These are phyloP conservation scores for Sisymbrium altissimum DNA, from an alignment of 345 rosid species.

Conservation along the genomic window DNA sequence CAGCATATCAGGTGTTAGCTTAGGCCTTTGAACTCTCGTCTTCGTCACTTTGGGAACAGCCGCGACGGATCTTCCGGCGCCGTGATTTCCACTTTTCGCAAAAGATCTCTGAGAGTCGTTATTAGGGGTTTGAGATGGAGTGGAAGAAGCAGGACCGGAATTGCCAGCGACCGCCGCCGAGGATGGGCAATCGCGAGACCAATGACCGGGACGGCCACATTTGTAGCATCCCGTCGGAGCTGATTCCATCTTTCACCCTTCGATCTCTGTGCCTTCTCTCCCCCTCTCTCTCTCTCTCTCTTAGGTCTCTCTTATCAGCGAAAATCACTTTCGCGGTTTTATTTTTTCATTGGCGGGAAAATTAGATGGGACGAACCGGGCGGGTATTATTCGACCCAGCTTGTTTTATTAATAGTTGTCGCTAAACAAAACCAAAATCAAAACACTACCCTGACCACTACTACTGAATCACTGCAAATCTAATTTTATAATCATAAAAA, in stretches of 20 bases:
- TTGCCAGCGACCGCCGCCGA: constrained; percentile 27
- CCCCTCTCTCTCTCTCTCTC: too few relatives aligned
- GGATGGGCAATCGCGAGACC: constrained; percentile 90
- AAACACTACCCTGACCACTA: too few relatives aligned
- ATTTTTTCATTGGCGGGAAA: constrained; percentile 20
- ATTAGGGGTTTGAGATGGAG: constrained; percentile 22
- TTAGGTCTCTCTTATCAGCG: constrained; percentile 17
- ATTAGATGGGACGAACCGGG: constrained; percentile 9
- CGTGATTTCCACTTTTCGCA: neutral
- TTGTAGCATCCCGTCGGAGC: constrained; percentile 91
- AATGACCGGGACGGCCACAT: constrained; percentile 97
- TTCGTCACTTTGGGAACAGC: constrained; percentile 20
- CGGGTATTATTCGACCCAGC: neutral
- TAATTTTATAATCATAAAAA: too few relatives aligned
- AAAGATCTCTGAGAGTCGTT: constrained; percentile 18
- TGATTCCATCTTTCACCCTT: constrained; percentile 45
- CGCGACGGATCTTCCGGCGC: constrained; percentile 32
- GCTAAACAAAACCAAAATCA: too few relatives aligned
- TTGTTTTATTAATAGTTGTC: neutral
- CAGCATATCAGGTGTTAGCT: constrained; percentile 76
- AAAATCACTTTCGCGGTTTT: constrained; percentile 18
- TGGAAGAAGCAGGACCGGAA: neutral
- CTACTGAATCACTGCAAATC: too few relatives aligned
- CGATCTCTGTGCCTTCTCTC: neutral
- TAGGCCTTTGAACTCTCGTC: constrained; percentile 48